Percentiles rank a stretch among this genome's conserved stretches.
These are phyloP conservation scores for Geoglossum glabrum DNA, from an alignment of 495 filamentous ascomycete genomes.

Conservation along the genomic window DNA sequence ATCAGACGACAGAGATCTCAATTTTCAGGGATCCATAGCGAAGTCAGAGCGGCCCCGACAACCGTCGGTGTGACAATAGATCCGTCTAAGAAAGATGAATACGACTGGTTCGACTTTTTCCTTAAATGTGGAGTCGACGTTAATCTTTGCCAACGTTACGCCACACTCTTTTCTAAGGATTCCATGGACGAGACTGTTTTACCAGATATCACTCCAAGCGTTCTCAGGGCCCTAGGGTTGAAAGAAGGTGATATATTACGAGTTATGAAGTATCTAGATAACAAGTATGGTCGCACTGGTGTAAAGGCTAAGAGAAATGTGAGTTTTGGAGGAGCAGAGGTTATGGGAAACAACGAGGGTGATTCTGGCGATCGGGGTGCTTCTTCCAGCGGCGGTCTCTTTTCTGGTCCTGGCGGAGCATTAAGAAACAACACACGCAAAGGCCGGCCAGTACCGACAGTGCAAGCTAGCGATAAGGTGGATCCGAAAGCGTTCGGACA, in stretches of 20 bases:
- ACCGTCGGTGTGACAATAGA: slow-evolving; percentile 28
- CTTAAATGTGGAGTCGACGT: slow-evolving; percentile 74
- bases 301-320: slow-evolving; percentile 39
- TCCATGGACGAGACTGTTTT: slow-evolving; percentile 88
- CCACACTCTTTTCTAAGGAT: slow-evolving; percentile 68
- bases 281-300: slow-evolving; percentile 47
- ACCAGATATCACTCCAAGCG: slow-evolving; percentile 63
- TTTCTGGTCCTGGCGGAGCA: slow-evolving; percentile 74
- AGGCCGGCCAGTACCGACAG: slow-evolving; percentile 64
- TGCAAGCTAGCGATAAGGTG: slow-evolving; percentile 67
- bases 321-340: slow-evolving; percentile 37
- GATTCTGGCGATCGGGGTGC: slow-evolving; percentile 17
- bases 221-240: slow-evolving; percentile 67
- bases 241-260: slow-evolving; percentile 94
- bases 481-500: slow-evolving; percentile 71
- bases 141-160: slow-evolving; percentile 83
- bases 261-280: slow-evolving; percentile 76
- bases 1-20: slow-evolving; percentile 28
- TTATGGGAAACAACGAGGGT: slow-evolving; percentile 25
- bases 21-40: slow-evolving; percentile 7
- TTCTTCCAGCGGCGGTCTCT: slow-evolving; percentile 42
- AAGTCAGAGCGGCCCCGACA: slow-evolving; percentile 12
- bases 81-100: slow-evolving; percentile 38
- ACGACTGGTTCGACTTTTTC: slow-evolving; percentile 99
- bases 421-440: slow-evolving; percentile 92